Conservation (phyloP, 1,284 basidiomycete genomes). For the Waitea zeae region DNA sequence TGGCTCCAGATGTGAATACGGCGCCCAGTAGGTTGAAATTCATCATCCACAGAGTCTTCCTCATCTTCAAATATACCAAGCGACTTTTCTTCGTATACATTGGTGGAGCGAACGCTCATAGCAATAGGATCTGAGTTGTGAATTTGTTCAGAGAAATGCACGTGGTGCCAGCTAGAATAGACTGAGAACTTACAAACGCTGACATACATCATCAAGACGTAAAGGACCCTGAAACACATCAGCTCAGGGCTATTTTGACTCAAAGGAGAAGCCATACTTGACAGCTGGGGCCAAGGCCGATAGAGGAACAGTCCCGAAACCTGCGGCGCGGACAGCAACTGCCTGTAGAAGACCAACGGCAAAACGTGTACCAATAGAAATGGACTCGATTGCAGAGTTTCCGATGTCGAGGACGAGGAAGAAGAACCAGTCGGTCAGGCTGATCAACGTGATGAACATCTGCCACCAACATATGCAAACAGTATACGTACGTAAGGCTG, state of each 20-base stretch:
- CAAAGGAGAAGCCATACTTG: constrained; percentile 32
- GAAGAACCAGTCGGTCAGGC: constrained; percentile 72
- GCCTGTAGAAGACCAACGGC: constrained; percentile 57
- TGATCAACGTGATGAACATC: no score
- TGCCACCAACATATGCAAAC: no score
- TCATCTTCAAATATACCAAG: constrained; percentile 56
- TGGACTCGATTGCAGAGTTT: constrained; percentile 48
- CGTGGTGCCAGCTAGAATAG: neutral
- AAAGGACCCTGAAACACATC: constrained; percentile 50
- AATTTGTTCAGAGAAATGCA: neutral
- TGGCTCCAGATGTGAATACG: constrained; percentile 54
- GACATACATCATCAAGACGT: constrained; percentile 82
- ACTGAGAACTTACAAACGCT: constrained; percentile 38
- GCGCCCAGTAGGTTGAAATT: no score
- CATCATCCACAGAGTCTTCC: constrained; percentile 25
- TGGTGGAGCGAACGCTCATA: constrained; percentile 87
- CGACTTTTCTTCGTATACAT: constrained; percentile 90
- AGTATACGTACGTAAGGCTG: constrained; percentile 3
- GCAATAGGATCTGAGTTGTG: constrained; percentile 42
- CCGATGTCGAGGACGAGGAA: constrained; percentile 85
- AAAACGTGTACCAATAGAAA: constrained; percentile 56
- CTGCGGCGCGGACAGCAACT: constrained; percentile 73
- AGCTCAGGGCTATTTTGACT: no score
- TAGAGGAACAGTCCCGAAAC: constrained; percentile 65
- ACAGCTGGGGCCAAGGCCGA: constrained; percentile 37